phyloP scores from a whole-genome alignment of 75 land plant species.

The Cupressus sempervirens region DNA sequence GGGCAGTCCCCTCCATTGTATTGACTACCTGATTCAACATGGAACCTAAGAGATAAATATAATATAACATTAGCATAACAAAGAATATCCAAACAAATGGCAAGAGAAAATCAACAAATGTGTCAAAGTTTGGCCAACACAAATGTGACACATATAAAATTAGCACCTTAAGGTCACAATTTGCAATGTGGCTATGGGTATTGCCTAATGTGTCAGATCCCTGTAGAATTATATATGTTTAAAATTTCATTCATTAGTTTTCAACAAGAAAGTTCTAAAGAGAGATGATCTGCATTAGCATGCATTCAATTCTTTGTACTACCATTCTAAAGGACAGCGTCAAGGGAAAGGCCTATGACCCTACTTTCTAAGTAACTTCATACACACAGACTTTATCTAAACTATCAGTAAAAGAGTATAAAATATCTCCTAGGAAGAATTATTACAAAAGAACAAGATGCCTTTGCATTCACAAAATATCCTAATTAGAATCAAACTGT shows the following conservation, averaged over 20 bases:
- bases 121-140: not conserved
- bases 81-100: not conserved
- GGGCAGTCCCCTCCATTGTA: not conserved
- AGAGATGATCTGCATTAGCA: not conserved
- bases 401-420: not conserved
- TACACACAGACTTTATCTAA: not conserved
- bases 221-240: not conserved
- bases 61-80: not conserved
- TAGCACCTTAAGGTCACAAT: not conserved
- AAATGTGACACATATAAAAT: not conserved
- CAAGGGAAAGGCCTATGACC: not conserved
- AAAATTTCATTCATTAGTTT: not conserved
- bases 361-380: not conserved
- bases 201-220: not conserved
- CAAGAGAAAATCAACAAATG: not conserved
- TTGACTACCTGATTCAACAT: slow-evolving; percentile 6
- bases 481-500: not conserved
- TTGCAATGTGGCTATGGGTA: not conserved
- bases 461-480: not conserved
- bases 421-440: not conserved
- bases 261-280: not conserved
- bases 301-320: not conserved
- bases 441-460: not conserved
- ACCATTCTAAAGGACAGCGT: not conserved
- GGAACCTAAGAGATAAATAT: not conserved